Base-by-base conservation (phyloP, 305 asterid species). In the Lippia alba region DNA sequence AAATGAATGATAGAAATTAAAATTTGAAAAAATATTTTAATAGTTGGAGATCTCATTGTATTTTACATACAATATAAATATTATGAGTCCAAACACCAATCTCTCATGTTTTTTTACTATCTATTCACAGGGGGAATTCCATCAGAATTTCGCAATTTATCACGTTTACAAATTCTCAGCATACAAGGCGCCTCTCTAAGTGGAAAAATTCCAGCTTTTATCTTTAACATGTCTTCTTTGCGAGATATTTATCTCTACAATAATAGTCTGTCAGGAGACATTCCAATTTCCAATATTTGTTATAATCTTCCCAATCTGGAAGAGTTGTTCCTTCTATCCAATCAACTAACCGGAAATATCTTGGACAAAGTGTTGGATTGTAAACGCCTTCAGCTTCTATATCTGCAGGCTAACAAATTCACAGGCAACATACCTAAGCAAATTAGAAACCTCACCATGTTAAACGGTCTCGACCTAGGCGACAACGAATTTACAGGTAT, bases 151-250 rank as follows among this genome's bases (percentile, higher is more conserved):
- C 78, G 60, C 40, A 79, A 81, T 40, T 84, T 83, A 19, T 66
- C 85, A 8, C 74, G 17, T 34, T 30, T 83, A 61, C 74, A 76
- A 75, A 1, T 4, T 14, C 66, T 84, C 33, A 66, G 70, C 76
- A 50, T 84, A 50, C 66, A 10, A 44, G 72, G 79, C 1, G 56
- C 34, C 50, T 68, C 74, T 55, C 70, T 76, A 48, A 56, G 61
- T 8, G 82, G 79, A 34, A 50, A n/a, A 12, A 69, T 81, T 76
- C 86, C 86, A 14, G 55, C 64, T 2, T 81, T 72, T 9, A 53
- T 79, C 67, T 81, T 81, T 71, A 81, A 81, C 75, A 76, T 84
- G 80, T 81, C 86, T 33, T 78, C 83, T 56, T 78, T 80, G 20
- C 12, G 2, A 3, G 30, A 63, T 24, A 24, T 24, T 1, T 24